phyloP scores from a whole-genome alignment of 2,329 filamentous ascomycete species.

The Cladosporium phlei region DNA sequence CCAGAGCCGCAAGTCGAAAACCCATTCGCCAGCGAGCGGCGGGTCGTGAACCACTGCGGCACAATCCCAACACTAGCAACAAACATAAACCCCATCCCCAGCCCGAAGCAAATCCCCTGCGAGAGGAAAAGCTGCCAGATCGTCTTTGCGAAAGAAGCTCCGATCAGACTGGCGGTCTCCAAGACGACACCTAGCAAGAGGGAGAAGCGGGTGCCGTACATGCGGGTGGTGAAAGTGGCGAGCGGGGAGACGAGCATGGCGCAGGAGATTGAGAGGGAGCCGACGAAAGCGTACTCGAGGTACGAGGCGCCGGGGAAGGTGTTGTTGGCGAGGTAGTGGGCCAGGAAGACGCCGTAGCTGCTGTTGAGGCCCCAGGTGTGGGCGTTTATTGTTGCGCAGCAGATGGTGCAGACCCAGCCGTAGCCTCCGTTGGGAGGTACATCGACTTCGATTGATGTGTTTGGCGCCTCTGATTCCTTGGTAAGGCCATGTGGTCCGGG shows the following conservation, averaged over 20 bases:
- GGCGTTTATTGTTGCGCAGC: conserved; percentile 41
- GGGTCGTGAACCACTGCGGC: conserved; percentile 69
- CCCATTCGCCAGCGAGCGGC: conserved; percentile 65
- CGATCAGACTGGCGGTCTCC: conserved; percentile 61
- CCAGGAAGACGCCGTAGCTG: conserved; percentile 68
- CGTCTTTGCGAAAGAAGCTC: conserved; percentile 61
- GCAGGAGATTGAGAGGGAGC: conserved; percentile 61
- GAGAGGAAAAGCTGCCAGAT: conserved; percentile 74
- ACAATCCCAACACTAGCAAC: conserved; percentile 63
- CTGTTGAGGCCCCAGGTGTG: conserved; percentile 43
- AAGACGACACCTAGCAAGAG: conserved; percentile 62
- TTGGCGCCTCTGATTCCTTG: neutral
- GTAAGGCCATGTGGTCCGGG: too few species aligned
- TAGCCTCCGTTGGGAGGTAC: conserved; percentile 52
- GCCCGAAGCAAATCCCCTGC: conserved; percentile 72
- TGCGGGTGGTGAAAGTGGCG: conserved; percentile 57
- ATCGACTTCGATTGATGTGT: too few species aligned
- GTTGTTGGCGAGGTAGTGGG: conserved; percentile 65
- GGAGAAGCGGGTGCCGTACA: conserved; percentile 59
- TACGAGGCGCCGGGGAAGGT: conserved; percentile 59
- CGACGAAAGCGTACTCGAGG: conserved; percentile 73
- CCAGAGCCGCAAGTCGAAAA: conserved; percentile 66
- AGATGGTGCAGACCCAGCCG: conserved; percentile 52
- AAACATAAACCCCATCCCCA: conserved; percentile 73
- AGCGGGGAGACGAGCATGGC: conserved; percentile 66